Percentiles rank a stretch among this genome's conserved stretches.
Evolutionary conservation across 805 yeast species (phyloP).

Genomic region (Lipomyces orientalis): DNA sequence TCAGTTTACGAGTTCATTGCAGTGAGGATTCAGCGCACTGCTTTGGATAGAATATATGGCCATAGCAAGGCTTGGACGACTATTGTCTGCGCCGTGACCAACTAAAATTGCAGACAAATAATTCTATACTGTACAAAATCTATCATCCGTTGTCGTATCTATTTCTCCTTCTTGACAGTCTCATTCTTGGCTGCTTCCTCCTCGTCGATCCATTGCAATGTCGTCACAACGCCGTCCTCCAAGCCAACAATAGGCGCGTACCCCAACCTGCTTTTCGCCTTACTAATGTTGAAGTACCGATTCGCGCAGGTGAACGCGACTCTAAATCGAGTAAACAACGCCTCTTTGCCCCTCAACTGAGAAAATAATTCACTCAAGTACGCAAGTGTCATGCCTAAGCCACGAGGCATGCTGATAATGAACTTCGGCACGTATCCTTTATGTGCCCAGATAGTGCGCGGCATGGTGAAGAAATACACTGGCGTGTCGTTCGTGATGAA

Average conservation of each 20-base stretch:
- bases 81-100: not conserved
- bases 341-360: constrained; percentile 75
- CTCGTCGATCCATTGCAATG: constrained; percentile 90
- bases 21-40: no score
- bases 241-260: constrained; percentile 80
- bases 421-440: constrained; percentile 81
- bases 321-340: constrained; percentile 95
- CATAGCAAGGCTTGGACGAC: no score
- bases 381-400: constrained; percentile 82
- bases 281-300: constrained; percentile 89
- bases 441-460: constrained; percentile 96
- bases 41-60: no score
- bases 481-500: constrained; percentile 95
- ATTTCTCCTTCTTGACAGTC: constrained; percentile 17
- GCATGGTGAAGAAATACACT: constrained; percentile 94
- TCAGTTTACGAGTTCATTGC: no score
- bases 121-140: not conserved
- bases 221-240: constrained; percentile 77
- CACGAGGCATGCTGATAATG: constrained; percentile 70
- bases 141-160: not conserved
- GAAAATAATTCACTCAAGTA: constrained; percentile 78
- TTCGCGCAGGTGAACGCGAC: constrained; percentile 90
- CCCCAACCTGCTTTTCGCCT: constrained; percentile 79
- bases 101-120: no score
- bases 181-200: constrained; percentile 36